Conservation (phyloP, 148 eudicot species). For the Fallopia convolvulus region DNA sequence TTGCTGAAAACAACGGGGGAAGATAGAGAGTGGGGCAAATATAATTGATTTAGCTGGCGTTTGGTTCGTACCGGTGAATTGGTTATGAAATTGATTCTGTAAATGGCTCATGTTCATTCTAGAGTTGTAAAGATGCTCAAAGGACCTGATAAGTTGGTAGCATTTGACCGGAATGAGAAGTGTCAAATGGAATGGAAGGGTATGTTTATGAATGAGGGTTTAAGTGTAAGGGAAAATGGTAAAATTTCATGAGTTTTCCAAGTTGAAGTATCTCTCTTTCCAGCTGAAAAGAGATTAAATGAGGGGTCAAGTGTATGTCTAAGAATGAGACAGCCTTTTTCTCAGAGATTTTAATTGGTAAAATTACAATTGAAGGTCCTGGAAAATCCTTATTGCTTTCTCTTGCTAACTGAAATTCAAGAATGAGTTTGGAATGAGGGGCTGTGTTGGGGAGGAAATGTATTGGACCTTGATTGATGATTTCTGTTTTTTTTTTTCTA, state of each 20-base stretch:
- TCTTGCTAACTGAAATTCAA: background rate
- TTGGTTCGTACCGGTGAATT: background rate
- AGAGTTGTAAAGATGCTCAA: background rate
- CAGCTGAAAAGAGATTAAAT: background rate
- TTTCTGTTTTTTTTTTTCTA: too few species aligned
- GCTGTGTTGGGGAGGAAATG: too few species aligned
- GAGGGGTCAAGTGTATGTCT: background rate
- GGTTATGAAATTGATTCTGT: background rate
- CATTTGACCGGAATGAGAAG: too few species aligned
- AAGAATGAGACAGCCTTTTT: too few species aligned
- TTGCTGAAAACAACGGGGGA: too few species aligned
- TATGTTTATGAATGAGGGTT: background rate
- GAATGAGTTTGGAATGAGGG: too few species aligned
- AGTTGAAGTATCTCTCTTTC: background rate
- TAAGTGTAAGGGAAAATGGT: background rate
- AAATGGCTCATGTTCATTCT: background rate
- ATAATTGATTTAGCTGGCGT: background rate
- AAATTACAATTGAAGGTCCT: background rate
- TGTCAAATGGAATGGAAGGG: too few species aligned
- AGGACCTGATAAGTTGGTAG: background rate
- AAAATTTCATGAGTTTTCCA: background rate
- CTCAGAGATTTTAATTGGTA: background rate
- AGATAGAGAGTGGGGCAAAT: background rate
- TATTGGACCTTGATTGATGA: too few species aligned
- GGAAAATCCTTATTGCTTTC: background rate